Conservation (phyloP, 202 grass and related monocot genomes). For the Setaria italica region DNA sequence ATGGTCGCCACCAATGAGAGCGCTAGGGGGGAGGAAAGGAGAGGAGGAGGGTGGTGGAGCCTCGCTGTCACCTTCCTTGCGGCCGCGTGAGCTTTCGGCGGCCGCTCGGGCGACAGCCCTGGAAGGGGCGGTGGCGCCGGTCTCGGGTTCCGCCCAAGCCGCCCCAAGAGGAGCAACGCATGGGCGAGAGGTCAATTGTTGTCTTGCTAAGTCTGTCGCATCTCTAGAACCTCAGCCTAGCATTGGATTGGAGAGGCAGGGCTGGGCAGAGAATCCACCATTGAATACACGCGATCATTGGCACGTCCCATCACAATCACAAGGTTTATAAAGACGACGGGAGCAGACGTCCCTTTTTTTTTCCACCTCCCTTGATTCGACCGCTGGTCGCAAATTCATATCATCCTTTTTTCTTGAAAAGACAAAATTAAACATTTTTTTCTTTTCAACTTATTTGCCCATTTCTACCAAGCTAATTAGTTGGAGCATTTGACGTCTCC, state of each 20-base stretch:
- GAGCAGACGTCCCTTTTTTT: neutral
- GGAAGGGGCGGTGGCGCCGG: no score
- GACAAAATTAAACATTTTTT: neutral
- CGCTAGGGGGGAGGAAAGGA: no score
- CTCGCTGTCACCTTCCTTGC: no score
- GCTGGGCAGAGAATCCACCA: neutral
- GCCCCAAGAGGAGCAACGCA: no score
- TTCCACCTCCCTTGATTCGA: neutral
- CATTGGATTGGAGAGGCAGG: neutral
- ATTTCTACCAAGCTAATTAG: neutral
- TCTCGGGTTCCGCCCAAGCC: no score
- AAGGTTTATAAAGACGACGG: constrained; percentile 2
- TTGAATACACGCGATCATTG: constrained; percentile 4
- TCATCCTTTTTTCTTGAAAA: neutral
- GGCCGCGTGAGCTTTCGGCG: no score
- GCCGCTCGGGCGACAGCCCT: no score
- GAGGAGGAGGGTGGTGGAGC: no score
- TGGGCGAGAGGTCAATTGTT: no score
- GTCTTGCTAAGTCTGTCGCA: no score
- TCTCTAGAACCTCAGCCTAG: no score
- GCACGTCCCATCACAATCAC: constrained; percentile 35
- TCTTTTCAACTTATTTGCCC: neutral
- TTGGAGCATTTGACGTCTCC: neutral
- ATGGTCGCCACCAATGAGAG: no score
- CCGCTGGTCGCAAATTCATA: neutral